These are phyloP conservation scores for Colletotrichum camelliae DNA, from an alignment of 2,329 filamentous ascomycete genomes.

Conservation along the genomic window DNA sequence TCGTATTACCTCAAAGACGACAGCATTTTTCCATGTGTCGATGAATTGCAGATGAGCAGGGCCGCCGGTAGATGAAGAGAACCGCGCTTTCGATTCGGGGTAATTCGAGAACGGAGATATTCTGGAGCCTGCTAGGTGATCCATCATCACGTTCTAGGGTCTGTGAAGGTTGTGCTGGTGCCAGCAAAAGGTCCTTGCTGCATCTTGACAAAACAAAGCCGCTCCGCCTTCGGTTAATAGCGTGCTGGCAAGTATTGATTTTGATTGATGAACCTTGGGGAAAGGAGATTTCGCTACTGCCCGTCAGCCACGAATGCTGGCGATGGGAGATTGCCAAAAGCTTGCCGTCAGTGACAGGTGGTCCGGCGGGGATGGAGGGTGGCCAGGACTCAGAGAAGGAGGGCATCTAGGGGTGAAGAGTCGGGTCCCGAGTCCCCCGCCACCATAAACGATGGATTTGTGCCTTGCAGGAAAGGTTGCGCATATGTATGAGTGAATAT, in stretches of 20 bases:
- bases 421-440: neutral
- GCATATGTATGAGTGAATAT: neutral
- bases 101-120: neutral
- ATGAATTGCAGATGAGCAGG: neutral
- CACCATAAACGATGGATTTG: neutral
- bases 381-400: neutral
- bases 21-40: neutral
- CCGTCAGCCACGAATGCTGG: neutral
- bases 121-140: neutral
- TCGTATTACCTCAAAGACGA: neutral
- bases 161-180: neutral
- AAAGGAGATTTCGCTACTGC: neutral
- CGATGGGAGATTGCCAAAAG: neutral
- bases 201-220: neutral
- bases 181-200: conserved; percentile 2
- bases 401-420: neutral
- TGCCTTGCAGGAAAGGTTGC: neutral
- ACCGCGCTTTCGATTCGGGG: neutral
- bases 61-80: neutral
- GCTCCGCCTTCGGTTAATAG: neutral
- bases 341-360: neutral
- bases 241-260: neutral
- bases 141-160: neutral
- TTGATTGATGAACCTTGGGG: neutral
- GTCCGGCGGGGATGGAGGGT: neutral